Evolutionary conservation across 371 early-diverging fungal genomes (phyloP).

Genomic region (Mycotypha africana): DNA sequence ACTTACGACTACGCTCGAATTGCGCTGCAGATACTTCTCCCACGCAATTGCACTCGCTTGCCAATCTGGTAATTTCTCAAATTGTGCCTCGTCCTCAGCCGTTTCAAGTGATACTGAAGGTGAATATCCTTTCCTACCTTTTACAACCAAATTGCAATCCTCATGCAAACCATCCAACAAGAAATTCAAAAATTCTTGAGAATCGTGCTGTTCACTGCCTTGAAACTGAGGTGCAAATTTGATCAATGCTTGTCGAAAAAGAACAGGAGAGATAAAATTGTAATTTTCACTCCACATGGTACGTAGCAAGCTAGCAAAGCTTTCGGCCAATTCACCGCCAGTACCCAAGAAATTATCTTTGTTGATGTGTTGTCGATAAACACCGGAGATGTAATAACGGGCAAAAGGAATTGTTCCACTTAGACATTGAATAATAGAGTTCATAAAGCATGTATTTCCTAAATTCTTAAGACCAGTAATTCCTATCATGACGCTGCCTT

Average conservation of each 20-base stretch:
- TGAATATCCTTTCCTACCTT: too few species aligned
- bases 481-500: conserved; percentile 49
- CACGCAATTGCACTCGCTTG: conserved; percentile 68
- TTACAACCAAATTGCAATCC: conserved; percentile 51
- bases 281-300: conserved; percentile 65
- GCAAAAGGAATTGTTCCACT: conserved; percentile 82
- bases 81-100: conserved; percentile 30
- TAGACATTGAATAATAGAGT: conserved; percentile 90
- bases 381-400: conserved; percentile 73
- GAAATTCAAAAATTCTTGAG: conserved; percentile 71
- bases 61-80: conserved; percentile 43
- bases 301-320: conserved; percentile 63
- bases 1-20: conserved; percentile 88
- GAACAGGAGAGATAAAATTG: conserved; percentile 49
- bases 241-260: conserved; percentile 44
- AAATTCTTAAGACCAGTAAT: conserved; percentile 84
- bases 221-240: conserved; percentile 63
- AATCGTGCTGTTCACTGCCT: conserved; percentile 74
- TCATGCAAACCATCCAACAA: conserved; percentile 76
- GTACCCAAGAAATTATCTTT: conserved; percentile 76
- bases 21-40: conserved; percentile 69
- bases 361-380: conserved; percentile 69
- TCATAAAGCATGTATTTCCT: conserved; percentile 99
- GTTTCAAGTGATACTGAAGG: conserved; percentile 24
- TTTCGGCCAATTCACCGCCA: conserved; percentile 68